A percentile compares a stretch with the other conserved stretches of the same genome.
Evolutionary conservation across 441 rosid genomes (phyloP).

Genomic region (Gossypium davidsonii): DNA sequence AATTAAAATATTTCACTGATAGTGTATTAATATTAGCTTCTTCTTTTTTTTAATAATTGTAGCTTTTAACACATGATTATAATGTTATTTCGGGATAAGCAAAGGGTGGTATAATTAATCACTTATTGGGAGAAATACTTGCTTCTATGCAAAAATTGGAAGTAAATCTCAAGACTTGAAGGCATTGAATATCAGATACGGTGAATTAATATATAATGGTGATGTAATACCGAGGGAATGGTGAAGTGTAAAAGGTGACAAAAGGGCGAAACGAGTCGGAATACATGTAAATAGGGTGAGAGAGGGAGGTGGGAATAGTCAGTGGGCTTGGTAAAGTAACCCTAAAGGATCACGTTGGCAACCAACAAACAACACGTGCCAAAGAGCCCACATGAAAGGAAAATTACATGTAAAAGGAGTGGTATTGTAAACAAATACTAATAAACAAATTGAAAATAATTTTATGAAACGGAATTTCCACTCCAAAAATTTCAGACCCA

Average conservation of each 20-base stretch:
- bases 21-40: too few relatives aligned
- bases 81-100: too few relatives aligned
- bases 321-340: background rate
- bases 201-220: background rate
- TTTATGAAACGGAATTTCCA: background rate
- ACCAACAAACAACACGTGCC: conserved; percentile 10
- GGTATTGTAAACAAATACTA: background rate
- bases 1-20: too few relatives aligned
- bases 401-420: background rate
- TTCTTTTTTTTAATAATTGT: too few relatives aligned
- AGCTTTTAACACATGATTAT: too few relatives aligned
- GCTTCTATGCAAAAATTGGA: background rate
- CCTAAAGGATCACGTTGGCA: conserved; percentile 11
- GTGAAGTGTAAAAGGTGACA: conserved; percentile 12
- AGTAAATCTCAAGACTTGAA: background rate
- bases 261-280: background rate
- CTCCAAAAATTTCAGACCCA: background rate
- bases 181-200: background rate
- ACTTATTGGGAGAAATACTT: too few relatives aligned
- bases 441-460: background rate
- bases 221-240: background rate
- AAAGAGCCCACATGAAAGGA: conserved; percentile 6
- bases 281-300: background rate
- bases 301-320: too few relatives aligned
- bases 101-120: too few relatives aligned